Evolutionary conservation across 139 green algal species (phyloP), one percentile per base, ranked within the genome.

Genomic region (Penium margaritaceum): DNA sequence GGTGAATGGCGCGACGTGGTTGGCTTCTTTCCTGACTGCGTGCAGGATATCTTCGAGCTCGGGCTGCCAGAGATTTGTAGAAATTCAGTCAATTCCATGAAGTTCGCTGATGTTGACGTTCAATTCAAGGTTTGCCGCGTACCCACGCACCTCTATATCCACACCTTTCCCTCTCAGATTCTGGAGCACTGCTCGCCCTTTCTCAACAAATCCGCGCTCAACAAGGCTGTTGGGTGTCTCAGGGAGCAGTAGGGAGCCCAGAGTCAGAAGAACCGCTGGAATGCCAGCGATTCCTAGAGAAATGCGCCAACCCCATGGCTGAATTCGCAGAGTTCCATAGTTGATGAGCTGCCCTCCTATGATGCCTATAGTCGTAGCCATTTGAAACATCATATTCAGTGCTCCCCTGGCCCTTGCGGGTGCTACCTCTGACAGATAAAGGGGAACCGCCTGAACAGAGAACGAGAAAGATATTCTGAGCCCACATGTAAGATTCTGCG

Each of bases 141-240:
- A n/a, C n/a, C n/a, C n/a, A n/a, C n/a, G n/a, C n/a, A n/a, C n/a
- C n/a, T n/a, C n/a, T n/a, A n/a, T n/a, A n/a, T n/a, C n/a, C n/a
- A n/a, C n/a, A n/a, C n/a, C n/a, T n/a, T n/a, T n/a, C n/a, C 88
- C 85, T 0, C 87, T 78, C 47, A 90, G 75, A 1, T 65, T 57
- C 65, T 83, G 38, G 63, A 92, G 80, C 36, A 90, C 82, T 0
- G 27, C 15, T 4, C 65, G 61, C 0, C 69, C 88, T 7, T 83
- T 38, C 12, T 87, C 85, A 2, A 36, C 1, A 5, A 83, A 35
- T n/a, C 87, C 86, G 19, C 89, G 81, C 81, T 87, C 80, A 5
- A 90, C 70, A 34, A 93, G 80, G 2, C 74, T 87, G 84, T 92
- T 93, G 67, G 88, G 88, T 0, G 89, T 90, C 24, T 93, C 87